Base-by-base conservation (phyloP, 495 filamentous ascomycete genomes). In the Tuber calosporum region DNA sequence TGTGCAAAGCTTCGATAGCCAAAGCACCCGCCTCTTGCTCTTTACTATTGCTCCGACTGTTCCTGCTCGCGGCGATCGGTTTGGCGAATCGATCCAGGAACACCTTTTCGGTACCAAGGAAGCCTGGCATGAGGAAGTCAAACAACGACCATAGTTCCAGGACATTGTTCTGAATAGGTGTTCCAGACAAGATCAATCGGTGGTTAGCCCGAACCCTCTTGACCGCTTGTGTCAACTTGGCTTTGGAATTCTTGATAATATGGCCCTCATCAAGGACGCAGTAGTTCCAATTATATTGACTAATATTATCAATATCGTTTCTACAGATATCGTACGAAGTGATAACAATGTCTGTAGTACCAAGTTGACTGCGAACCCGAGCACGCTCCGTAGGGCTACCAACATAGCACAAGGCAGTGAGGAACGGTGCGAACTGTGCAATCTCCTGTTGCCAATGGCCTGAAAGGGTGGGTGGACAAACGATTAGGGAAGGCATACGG, bases 401-500 rank as follows among this genome's bases (percentile, higher is more conserved):
- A 72, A 97, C 93, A 80, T 97, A 99, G 11, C 93, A 89, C 41
- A 93, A 89, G 70, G 91, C 91, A 48, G 87, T 89, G 36, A 99
- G 87, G 87, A 99, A 99, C 9, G 95, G 95, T 3, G 95, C 96
- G 79, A 95, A 99, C 43, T 92, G 89, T 80, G 90, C 91, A 80
- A 99, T 93, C 82, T 99, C 95, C 79, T 98, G 95, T 82, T 97
- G 92, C 95, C 95, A 99, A 83, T 99, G 95, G 11, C 95, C 95
- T 17, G 95, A 97, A n/a, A 99, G 87, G 0, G 96, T 97, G 2
- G 95, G 94, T 19, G 95, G 95, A 80, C 95, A 99, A 70, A 99
- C 89, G 74, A 99, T 97, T 69, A 99, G 86, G 37, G 94, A 97
- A 4, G 96, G 94, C 2, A 97, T 85, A 72, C 88, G 90, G 43